A percentile compares a stretch with the other conserved stretches of the same genome.
These are phyloP conservation scores for Chytriomyces sp. DNA, from an alignment of 192 early-diverging fungal genomes.

Conservation along the genomic window DNA sequence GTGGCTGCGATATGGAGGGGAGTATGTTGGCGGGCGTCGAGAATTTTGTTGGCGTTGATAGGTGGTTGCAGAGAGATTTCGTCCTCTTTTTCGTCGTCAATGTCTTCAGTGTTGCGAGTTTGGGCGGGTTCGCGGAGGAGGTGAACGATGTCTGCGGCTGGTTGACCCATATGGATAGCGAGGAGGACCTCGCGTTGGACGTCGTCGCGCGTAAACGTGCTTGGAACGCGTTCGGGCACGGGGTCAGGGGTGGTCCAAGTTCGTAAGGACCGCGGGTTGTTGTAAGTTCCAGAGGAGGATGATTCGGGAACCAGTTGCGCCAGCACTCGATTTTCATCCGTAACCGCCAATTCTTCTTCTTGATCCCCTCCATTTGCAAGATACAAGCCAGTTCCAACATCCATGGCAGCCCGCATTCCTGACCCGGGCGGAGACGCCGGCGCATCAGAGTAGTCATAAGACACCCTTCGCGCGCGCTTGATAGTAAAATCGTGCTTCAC, in stretches of 20 bases:
- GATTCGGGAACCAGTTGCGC: neutral
- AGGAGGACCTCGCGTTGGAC: constrained; percentile 15
- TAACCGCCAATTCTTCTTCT: neutral
- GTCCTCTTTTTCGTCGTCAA: neutral
- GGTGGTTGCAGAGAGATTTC: neutral
- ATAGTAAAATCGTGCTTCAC: neutral
- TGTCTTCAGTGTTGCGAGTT: neutral
- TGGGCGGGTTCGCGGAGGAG: constrained; percentile 11
- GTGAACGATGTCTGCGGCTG: neutral
- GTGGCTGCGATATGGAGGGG: constrained; percentile 33
- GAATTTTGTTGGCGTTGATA: constrained; percentile 24
- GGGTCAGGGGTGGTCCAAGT: neutral
- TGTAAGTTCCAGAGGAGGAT: neutral
- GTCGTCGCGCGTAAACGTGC: neutral
- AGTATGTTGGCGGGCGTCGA: constrained; percentile 28
- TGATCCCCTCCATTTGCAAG: neutral
- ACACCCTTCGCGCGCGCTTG: neutral
- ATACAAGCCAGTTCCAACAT: neutral
- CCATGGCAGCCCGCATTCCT: constrained; percentile 8
- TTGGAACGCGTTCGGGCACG: neutral
- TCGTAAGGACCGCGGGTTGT: neutral
- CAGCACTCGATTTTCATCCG: too few relatives aligned
- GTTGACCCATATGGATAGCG: neutral
- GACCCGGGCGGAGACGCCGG: constrained; percentile 1
- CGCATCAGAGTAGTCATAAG: neutral